Percentiles rank a stretch among this genome's conserved stretches.
Evolutionary conservation across 73 alveolate species (phyloP).

Genomic region (Symbiodinium natans): DNA sequence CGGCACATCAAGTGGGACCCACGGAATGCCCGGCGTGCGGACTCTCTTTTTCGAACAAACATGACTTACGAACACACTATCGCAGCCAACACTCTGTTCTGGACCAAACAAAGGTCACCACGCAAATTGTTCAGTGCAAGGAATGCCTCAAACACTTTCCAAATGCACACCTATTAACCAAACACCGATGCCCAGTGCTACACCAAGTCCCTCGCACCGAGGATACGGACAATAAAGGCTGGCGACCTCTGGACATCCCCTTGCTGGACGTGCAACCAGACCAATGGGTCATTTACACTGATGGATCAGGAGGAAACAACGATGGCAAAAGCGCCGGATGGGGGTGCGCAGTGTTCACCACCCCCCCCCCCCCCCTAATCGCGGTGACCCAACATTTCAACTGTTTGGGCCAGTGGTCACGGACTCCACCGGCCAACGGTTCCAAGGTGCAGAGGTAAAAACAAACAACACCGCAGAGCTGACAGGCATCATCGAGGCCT

Average conservation of each 20-base stretch:
- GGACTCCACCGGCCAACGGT: not conserved
- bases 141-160: not conserved
- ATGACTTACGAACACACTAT: not conserved
- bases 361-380: not conserved
- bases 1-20: not conserved
- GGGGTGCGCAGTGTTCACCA: not conserved
- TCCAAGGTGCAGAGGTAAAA: not conserved
- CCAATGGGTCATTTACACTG: not conserved
- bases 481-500: slow-evolving; percentile 27
- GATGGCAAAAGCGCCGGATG: not conserved
- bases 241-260: not conserved
- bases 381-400: not conserved
- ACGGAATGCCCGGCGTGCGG: slow-evolving; percentile 24
- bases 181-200: not conserved
- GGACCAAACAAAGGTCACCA: not conserved
- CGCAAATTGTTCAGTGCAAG: not conserved
- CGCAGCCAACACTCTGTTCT: not conserved
- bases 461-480: slow-evolving; percentile 43
- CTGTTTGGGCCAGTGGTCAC: not conserved
- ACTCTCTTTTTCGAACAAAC: not conserved
- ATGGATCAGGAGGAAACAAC: not conserved
- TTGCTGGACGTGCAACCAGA: not conserved
- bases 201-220: not conserved
- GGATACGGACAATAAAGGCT: not conserved
- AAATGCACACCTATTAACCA: not conserved